Evolutionary conservation across 768 basidiomycete genomes (phyloP), one percentile per base, ranked within the genome.

Genomic region (Pleurotus sapidus): DNA sequence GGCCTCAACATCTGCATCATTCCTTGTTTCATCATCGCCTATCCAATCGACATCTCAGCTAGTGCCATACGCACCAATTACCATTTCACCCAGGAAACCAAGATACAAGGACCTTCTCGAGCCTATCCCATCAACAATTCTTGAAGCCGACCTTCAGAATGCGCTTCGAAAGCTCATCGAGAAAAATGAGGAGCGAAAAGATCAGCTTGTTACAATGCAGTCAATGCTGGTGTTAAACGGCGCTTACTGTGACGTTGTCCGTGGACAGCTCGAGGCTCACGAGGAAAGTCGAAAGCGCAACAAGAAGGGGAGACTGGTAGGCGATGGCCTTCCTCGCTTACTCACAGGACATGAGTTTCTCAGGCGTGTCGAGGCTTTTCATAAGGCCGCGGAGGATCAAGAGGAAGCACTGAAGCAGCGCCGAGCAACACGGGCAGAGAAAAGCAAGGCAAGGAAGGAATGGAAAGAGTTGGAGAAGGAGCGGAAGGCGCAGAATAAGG

Each of bases 311-410:
- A 58, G 59, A 25, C 58, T 67, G 5, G 47, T 65, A n/a, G 62
- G 60, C 17, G 66, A 69, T 65, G 67, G 67, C 14, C 46, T 67
- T 18, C 64, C 65, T 15, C 47, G 53, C 8, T 60, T 70, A 27
- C 58, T 70, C 25, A 63, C 59, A 30, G 57, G 56, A 6, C 59
- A 62, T 42, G 60, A 62, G 4, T 68, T 68, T 55, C 63, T 60
- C 38, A 59, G 60, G 43, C 54, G 50, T n/a, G 59, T 58, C 2
- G 54, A 15, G 1, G 62, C 42, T 11, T 40, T 30, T 38, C 23
- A 23, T 38, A 45, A 45, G n/a, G 18, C 25, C 11, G 50, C 49
- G 34, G 49, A 63, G 43, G 59, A 25, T 6, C 43, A 42, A 49
- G 61, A 57, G 27, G 61, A 59, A 42, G 56, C 43, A 38, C 53